These are phyloP conservation scores for Jimgerdemannia lactiflua DNA, from an alignment of 192 early-diverging fungal species.

Conservation along the genomic window DNA sequence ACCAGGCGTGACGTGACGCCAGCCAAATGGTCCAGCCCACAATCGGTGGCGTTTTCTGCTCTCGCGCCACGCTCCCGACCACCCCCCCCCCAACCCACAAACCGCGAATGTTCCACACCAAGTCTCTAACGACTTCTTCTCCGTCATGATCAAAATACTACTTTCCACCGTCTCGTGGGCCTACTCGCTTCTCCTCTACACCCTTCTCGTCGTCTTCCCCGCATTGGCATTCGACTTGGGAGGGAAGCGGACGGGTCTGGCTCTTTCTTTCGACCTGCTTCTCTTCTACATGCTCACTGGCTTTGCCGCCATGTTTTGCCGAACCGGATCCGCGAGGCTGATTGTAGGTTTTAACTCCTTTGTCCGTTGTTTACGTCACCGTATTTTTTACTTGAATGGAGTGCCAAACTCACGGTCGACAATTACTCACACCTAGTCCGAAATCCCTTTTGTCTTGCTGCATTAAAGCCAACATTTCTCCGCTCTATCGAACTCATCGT, in stretches of 20 bases:
- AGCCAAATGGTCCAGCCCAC: no score
- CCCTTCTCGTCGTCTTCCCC: neutral
- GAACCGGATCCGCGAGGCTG: neutral
- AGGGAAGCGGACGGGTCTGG: neutral
- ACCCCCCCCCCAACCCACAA: no score
- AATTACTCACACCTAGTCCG: no score
- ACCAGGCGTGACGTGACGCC: no score
- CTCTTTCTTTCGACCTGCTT: neutral
- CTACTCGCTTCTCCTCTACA: neutral
- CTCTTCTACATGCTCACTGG: neutral
- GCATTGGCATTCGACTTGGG: constrained; percentile 1
- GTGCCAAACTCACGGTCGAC: no score
- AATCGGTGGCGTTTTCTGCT: no score
- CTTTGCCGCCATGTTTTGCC: neutral
- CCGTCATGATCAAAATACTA: neutral
- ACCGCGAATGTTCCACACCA: no score
- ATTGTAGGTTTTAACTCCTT: neutral
- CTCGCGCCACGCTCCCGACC: no score
- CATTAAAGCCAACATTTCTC: neutral
- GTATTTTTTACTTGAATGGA: neutral
- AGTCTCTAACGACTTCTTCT: no score
- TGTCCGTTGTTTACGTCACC: neutral
- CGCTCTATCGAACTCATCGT: neutral
- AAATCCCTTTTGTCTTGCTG: neutral
- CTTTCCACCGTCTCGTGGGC: neutral